Conservation (phyloP, 2,329 filamentous ascomycete genomes). For the Macrophomina tecta region DNA sequence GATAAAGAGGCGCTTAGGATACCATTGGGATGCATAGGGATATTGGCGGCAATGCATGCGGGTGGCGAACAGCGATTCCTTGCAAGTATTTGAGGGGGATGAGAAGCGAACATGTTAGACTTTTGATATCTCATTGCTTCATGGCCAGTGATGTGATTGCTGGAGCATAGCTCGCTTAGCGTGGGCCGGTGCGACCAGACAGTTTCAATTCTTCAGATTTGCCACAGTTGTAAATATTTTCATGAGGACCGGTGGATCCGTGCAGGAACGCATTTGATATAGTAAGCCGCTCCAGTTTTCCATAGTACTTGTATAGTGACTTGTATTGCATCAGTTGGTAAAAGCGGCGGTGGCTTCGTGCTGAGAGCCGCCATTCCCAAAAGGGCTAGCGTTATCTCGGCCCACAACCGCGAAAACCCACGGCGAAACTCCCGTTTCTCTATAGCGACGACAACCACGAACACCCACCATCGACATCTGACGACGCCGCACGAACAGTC, state of each 20-base stretch:
- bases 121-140: background rate
- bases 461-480: slow-evolving; percentile 29
- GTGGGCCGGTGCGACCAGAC: background rate
- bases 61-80: slow-evolving; percentile 13
- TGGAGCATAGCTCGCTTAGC: slow-evolving; percentile 6
- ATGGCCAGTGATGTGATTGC: background rate
- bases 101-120: background rate
- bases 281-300: no score
- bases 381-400: slow-evolving; percentile 18
- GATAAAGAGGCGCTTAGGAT: slow-evolving; percentile 17
- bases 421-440: slow-evolving; percentile 24
- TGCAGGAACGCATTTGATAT: no score
- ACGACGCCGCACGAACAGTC: slow-evolving; percentile 28
- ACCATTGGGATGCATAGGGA: slow-evolving; percentile 16
- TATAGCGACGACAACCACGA: slow-evolving; percentile 27
- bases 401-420: slow-evolving; percentile 27
- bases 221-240: no score
- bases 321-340: no score
- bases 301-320: no score
- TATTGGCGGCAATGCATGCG: slow-evolving; percentile 20
- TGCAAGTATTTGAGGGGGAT: background rate
- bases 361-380: background rate
- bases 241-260: no score
- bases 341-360: background rate
- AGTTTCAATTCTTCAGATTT: background rate